A percentile compares a stretch with the other conserved stretches of the same genome.
These are phyloP conservation scores for Clavulina sp. DNA, from an alignment of 768 basidiomycete species.

Conservation along the genomic window DNA sequence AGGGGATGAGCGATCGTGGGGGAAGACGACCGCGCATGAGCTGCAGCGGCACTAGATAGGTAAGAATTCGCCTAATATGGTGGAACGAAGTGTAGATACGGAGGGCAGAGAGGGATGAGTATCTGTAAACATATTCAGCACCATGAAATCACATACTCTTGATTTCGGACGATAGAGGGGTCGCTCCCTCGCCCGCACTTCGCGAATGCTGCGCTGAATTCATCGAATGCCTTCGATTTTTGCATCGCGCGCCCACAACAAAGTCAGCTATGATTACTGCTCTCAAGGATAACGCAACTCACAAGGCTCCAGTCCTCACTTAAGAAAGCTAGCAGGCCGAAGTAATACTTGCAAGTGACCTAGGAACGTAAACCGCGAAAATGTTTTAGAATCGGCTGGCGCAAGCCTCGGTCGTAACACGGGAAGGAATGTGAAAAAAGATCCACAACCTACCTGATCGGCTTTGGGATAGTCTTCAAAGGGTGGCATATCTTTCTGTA, in stretches of 20 bases:
- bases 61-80: conserved; percentile 68
- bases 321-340: conserved; percentile 87
- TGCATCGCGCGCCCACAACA: no score
- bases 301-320: conserved; percentile 84
- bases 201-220: conserved; percentile 74
- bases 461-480: conserved; percentile 59
- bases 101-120: neutral
- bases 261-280: no score
- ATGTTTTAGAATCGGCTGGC: conserved; percentile 10
- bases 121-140: no score
- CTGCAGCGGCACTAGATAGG: conserved; percentile 77
- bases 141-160: conserved; percentile 41
- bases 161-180: conserved; percentile 47
- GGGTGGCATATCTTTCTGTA: conserved; percentile 70
- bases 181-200: no score
- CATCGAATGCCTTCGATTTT: conserved; percentile 70
- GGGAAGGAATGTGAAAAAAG: neutral
- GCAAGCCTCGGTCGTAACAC: neutral
- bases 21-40: conserved; percentile 80
- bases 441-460: conserved; percentile 55
- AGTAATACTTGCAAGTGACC: conserved; percentile 89
- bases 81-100: neutral
- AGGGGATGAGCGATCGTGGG: conserved; percentile 44
- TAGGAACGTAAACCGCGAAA: conserved; percentile 18
- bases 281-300: conserved; percentile 8